phyloP scores from a whole-genome alignment of 2,329 filamentous ascomycete genomes.

The Stromatinia cepivora region DNA sequence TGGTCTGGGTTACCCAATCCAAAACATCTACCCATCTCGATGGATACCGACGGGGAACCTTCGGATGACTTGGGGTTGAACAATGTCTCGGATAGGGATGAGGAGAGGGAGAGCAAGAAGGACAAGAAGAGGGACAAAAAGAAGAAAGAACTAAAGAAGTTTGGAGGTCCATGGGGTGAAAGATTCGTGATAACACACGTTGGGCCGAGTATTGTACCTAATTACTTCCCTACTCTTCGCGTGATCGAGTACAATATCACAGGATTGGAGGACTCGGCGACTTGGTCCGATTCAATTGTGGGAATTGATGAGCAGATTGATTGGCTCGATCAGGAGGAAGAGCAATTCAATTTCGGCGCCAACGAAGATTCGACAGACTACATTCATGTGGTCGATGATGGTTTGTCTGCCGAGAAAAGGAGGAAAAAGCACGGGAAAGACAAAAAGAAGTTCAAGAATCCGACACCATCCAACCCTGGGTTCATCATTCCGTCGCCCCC shows the following conservation, averaged over 20 bases:
- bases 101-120: slow-evolving; percentile 52
- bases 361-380: slow-evolving; percentile 9
- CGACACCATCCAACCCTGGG: slow-evolving; percentile 58
- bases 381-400: slow-evolving; percentile 38
- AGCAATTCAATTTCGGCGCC: background rate
- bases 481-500: slow-evolving; percentile 70
- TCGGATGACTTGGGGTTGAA: background rate
- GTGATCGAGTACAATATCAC: slow-evolving; percentile 93
- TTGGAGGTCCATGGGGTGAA: slow-evolving; percentile 81
- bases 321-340: slow-evolving; percentile 29
- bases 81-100: slow-evolving; percentile 34
- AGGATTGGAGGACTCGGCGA: slow-evolving; percentile 34
- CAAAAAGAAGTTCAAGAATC: slow-evolving; percentile 49
- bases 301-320: slow-evolving; percentile 24
- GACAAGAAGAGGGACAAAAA: slow-evolving; percentile 53
- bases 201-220: slow-evolving; percentile 85
- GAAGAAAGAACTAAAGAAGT: slow-evolving; percentile 59
- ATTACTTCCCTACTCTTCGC: slow-evolving; percentile 86
- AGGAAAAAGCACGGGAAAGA: slow-evolving; percentile 47
- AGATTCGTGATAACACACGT: slow-evolving; percentile 81
- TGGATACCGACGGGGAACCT: background rate
- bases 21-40: slow-evolving; percentile 2
- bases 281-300: slow-evolving; percentile 32
- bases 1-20: slow-evolving; percentile 73
- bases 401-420: slow-evolving; percentile 44